These are phyloP conservation scores for Brachypodium distachyon DNA, from an alignment of 202 grass and related monocot genomes.

Conservation along the genomic window DNA sequence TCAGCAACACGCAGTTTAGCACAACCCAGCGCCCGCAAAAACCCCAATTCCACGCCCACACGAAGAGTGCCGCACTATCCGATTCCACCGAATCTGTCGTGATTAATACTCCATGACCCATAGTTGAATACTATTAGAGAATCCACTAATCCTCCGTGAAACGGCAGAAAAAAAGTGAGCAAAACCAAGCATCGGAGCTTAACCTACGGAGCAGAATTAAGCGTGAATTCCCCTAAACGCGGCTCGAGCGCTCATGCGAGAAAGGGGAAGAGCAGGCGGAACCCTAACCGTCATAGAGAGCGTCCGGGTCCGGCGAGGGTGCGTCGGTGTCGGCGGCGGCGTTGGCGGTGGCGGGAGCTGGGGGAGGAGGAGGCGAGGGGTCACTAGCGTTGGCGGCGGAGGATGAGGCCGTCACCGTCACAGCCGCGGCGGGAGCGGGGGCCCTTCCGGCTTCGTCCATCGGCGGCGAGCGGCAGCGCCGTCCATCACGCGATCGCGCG, in stretches of 20 bases:
- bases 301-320: slow-evolving; percentile 11
- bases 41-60: slow-evolving; percentile 7
- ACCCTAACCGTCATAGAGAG: slow-evolving; percentile 46
- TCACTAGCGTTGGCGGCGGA: too few relatives aligned
- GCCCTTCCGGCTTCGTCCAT: slow-evolving; percentile 42
- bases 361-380: slow-evolving; percentile 8
- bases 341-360: slow-evolving; percentile 8
- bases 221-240: slow-evolving; percentile 20
- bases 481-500: slow-evolving; percentile 56
- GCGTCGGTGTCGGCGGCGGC: slow-evolving; percentile 7
- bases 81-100: not conserved
- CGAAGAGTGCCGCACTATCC: not conserved
- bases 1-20: not conserved
- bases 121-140: not conserved
- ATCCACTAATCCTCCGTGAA: not conserved
- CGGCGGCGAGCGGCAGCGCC: slow-evolving; percentile 4
- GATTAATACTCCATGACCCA: not conserved
- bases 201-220: slow-evolving; percentile 19
- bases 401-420: slow-evolving; percentile 45
- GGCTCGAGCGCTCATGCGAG: not conserved
- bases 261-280: not conserved
- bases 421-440: slow-evolving; percentile 27
- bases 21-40: not conserved
- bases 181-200: not conserved
- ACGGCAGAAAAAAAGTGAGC: not conserved